phyloP scores from a whole-genome alignment of 805 yeast species.

The Candida koratica region DNA sequence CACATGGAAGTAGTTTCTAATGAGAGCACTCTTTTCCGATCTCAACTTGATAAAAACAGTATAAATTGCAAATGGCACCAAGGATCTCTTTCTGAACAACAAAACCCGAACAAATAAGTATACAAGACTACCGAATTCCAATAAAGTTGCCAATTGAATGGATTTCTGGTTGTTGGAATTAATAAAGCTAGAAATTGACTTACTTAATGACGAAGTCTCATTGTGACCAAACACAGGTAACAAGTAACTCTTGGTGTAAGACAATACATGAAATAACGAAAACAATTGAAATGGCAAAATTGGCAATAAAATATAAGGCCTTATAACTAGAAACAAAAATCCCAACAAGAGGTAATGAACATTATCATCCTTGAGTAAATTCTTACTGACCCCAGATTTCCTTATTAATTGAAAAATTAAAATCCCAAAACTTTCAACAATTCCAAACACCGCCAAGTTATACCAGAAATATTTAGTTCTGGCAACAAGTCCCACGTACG shows the following conservation, averaged over 20 bases:
- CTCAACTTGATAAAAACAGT: constrained; percentile 68
- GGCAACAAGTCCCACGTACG: constrained; percentile 29
- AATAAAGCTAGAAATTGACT: constrained; percentile 39
- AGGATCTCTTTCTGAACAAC: constrained; percentile 59
- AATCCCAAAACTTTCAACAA: constrained; percentile 70
- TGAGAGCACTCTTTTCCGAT: constrained; percentile 70
- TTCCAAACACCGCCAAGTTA: constrained; percentile 57
- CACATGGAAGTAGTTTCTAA: constrained; percentile 62
- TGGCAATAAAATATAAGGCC: constrained; percentile 59
- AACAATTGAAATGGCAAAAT: constrained; percentile 71
- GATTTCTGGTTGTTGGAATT: constrained; percentile 34
- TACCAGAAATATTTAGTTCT: constrained; percentile 41
- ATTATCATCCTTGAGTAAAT: constrained; percentile 52
- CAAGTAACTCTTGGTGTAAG: constrained; percentile 60
- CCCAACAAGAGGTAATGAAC: constrained; percentile 62
- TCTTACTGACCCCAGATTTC: constrained; percentile 24
- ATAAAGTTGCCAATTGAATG: constrained; percentile 36
- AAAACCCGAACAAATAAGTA: constrained; percentile 49
- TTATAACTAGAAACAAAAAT: constrained; percentile 47
- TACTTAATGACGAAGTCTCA: constrained; percentile 25
- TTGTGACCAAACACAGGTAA: constrained; percentile 55
- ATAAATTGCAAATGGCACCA: constrained; percentile 54
- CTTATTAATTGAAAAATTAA: constrained; percentile 56
- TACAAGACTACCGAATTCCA: constrained; percentile 42
- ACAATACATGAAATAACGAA: constrained; percentile 77